Base-by-base conservation (phyloP, 83 land plant species). In the Diphasiastrum complanatum region DNA sequence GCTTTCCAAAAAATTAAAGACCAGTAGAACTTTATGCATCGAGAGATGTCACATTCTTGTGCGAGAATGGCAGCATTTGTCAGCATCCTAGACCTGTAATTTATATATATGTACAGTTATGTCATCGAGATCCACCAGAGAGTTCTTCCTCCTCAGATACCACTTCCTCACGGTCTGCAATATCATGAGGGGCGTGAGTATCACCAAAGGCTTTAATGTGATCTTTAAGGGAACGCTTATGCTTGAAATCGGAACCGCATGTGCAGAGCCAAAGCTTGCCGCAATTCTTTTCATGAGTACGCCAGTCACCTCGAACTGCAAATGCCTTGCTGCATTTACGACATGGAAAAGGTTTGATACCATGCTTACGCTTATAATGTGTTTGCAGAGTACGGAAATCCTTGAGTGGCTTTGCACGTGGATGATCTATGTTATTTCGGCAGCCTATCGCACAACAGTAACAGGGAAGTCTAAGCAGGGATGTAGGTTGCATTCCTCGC, bases 361-460 rank as follows among this genome's bases (percentile, higher is more conserved):
- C 77, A 53, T 78, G 74, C 55, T 78, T 64, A 41, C 81, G 41
- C 69, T n/a, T n/a, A n/a, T n/a, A n/a, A n/a, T n/a, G n/a, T n/a
- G 66, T 78, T 55, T 78, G 81, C 0, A 78, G 67, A 0, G 81
- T 79, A 1, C 81, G 53, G 68, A 79, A 79, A 40, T 79, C 82
- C 41, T 79, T 79, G 2, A 75, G 51, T 0, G 82, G 80, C 63
- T 53, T 63, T 12, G 80, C 47, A 3, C 59, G 38, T 11, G 81
- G 81, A 41, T 79, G 81, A 29, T 70, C 66, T 12, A 79, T 69
- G 65, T 56, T n/a, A n/a, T n/a, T n/a, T n/a, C n/a, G n/a, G n/a
- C n/a, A n/a, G n/a, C n/a, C n/a, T n/a, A n/a, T n/a, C 66, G 81
- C 59, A 27, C 79, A 70, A 47, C 82, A 79, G 62, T 79, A 79